Conservation (phyloP, 768 basidiomycete species). For the Solioccasus polychromus region DNA sequence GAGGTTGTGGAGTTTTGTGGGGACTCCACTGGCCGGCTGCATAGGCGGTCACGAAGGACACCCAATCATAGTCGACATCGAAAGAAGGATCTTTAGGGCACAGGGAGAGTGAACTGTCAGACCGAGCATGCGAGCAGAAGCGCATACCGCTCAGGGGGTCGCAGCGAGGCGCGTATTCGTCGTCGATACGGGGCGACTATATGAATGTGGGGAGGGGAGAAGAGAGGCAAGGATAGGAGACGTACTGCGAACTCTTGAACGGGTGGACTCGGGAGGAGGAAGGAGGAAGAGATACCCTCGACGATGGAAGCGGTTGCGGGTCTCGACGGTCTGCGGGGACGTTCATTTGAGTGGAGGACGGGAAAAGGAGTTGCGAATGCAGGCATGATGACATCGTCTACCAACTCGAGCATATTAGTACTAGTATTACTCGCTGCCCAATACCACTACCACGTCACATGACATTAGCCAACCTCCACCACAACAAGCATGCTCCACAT, state of each 20-base stretch:
- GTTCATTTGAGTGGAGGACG: slow-evolving; percentile 25
- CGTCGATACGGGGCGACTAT: slow-evolving; percentile 8
- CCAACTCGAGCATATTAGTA: too few relatives aligned
- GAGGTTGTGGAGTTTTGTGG: slow-evolving; percentile 61
- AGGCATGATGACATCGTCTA: slow-evolving; percentile 33
- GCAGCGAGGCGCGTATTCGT: slow-evolving; percentile 8
- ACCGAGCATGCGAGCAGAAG: background rate
- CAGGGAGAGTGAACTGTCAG: slow-evolving; percentile 13
- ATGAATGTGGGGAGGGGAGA: background rate
- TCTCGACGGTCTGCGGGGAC: slow-evolving; percentile 30
- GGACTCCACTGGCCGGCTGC: slow-evolving; percentile 80
- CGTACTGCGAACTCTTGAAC: slow-evolving; percentile 12
- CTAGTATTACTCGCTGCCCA: slow-evolving; percentile 9
- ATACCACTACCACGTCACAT: slow-evolving; percentile 26
- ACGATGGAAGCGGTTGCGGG: slow-evolving; percentile 45
- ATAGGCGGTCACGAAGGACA: slow-evolving; percentile 73
- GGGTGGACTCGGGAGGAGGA: slow-evolving; percentile 42
- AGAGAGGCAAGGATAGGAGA: background rate
- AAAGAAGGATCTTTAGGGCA: slow-evolving; percentile 10
- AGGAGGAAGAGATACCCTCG: slow-evolving; percentile 35
- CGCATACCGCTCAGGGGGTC: slow-evolving; percentile 25
- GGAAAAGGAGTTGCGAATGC: slow-evolving; percentile 23
- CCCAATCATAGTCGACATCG: slow-evolving; percentile 58
- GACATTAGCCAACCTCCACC: slow-evolving; percentile 5
- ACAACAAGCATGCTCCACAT: slow-evolving; percentile 88